phyloP scores from a whole-genome alignment of 2,329 filamentous ascomycete species.

The Monilinia laxa region DNA sequence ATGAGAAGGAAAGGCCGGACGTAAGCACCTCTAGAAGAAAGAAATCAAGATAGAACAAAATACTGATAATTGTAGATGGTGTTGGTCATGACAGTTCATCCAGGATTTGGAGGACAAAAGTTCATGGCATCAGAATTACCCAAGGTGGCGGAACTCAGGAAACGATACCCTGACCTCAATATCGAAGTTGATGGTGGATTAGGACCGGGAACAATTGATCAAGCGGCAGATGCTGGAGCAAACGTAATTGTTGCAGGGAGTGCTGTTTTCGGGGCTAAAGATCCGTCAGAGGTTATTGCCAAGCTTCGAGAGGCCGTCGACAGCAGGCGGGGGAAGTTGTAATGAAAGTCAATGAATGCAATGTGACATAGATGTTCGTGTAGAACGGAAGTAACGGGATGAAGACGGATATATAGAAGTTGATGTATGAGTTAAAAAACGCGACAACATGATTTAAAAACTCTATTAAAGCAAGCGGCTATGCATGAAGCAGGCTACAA shows the following conservation, averaged over 20 bases:
- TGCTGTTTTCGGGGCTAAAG: constrained; percentile 89
- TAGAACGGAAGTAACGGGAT: constrained; percentile 4
- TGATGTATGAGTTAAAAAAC: background rate
- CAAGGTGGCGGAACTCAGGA: constrained; percentile 82
- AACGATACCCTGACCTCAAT: constrained; percentile 85
- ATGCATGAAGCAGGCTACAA: background rate
- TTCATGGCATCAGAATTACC: constrained; percentile 97
- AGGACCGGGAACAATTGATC: constrained; percentile 83
- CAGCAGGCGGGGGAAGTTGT: constrained; percentile 45
- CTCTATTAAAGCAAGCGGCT: background rate
- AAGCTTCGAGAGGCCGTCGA: constrained; percentile 79
- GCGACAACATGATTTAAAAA: background rate
- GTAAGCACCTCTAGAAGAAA: constrained; percentile 54
- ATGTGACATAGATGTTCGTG: background rate
- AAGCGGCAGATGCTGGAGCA: constrained; percentile 90
- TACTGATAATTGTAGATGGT: constrained; percentile 70
- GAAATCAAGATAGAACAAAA: background rate
- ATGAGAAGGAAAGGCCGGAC: constrained; percentile 79
- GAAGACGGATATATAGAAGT: background rate
- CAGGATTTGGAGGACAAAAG: constrained; percentile 95
- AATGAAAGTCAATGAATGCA: constrained; percentile 10
- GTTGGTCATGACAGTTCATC: constrained; percentile 96
- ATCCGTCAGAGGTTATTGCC: constrained; percentile 84
- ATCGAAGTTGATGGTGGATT: constrained; percentile 97
- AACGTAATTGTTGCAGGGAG: constrained; percentile 98